Evolutionary conservation across 768 basidiomycete species (phyloP).

Genomic region (Pulveroboletus ravenelii): DNA sequence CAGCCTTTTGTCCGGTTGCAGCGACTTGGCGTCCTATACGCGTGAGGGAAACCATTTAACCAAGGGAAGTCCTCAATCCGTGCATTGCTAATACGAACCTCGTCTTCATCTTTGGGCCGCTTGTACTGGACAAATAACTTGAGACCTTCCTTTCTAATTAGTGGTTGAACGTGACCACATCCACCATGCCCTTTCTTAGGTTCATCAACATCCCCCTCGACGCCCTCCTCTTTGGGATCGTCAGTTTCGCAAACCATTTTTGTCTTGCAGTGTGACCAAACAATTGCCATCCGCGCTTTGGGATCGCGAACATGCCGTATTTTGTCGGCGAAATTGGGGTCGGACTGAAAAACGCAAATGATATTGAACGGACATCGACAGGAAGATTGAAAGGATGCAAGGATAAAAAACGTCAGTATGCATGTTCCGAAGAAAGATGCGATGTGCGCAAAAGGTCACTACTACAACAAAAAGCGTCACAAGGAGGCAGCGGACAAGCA

Average conservation of each 20-base stretch:
- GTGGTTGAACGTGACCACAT: slow-evolving; percentile 89
- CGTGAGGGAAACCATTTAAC: slow-evolving; percentile 8
- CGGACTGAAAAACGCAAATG: slow-evolving; percentile 52
- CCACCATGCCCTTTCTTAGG: slow-evolving; percentile 93
- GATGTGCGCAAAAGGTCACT: slow-evolving; percentile 26
- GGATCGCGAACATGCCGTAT: slow-evolving; percentile 83
- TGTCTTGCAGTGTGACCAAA: slow-evolving; percentile 83
- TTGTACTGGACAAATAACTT: slow-evolving; percentile 96
- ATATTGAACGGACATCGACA: slow-evolving; percentile 21
- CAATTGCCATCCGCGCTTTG: slow-evolving; percentile 80
- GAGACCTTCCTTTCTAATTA: slow-evolving; percentile 88
- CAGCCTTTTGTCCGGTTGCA: slow-evolving; percentile 77
- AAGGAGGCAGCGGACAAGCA: slow-evolving; percentile 55
- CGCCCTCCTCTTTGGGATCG: slow-evolving; percentile 81
- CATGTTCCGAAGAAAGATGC: slow-evolving; percentile 31
- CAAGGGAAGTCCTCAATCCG: not conserved
- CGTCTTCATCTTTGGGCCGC: slow-evolving; percentile 90
- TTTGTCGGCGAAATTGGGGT: slow-evolving; percentile 80
- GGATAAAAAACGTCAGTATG: slow-evolving; percentile 54
- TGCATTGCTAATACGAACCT: slow-evolving; percentile 51
- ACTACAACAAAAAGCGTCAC: slow-evolving; percentile 39
- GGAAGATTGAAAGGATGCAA: slow-evolving; percentile 40
- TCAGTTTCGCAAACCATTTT: slow-evolving; percentile 88
- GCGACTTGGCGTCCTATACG: slow-evolving; percentile 67
- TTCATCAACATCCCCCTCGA: slow-evolving; percentile 57